Evolutionary conservation across 202 grass and related monocot genomes (phyloP), one percentile per base, ranked within the genome.

Genomic region (Bolboschoenoplectus hybrid): DNA sequence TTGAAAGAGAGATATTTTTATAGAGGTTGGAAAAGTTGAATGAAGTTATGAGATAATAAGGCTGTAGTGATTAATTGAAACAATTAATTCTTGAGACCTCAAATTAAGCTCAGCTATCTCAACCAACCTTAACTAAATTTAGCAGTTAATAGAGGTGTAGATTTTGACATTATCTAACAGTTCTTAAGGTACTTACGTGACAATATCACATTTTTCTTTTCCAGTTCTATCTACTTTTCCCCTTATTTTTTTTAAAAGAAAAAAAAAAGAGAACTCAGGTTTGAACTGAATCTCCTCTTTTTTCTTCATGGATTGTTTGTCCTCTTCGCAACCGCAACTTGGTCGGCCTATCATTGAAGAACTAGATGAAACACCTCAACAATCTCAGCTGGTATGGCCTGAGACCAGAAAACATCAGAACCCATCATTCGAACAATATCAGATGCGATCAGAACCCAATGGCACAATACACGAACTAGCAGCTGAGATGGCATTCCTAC

Each of bases 91-190:
- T 34, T 5, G 1, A 52, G 44, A 11, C 45, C 45, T 51, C 70
- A 74, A 74, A 74, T 34, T 74, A 73, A 4, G 17, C n/a, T 50
- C 43, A 26, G 17, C 70, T 74, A 19, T 50, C 45, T n/a, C 9
- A 74, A 74, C 39, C 39, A 52, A 74, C 20, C 20, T 52, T 74
- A 75, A 75, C 46, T 75, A 75, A 75, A 75, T 53, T 75, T 75
- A 75, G 47, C 47, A 36, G 20, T 53, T 36, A 16, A 36, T 47
- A 75, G 9, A 51, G 72, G 47, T 9, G 0, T 3, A 75, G 16
- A 75, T 74, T 74, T 74, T 75, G 72, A 75, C 12, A 75, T 75
- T 5, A 52, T 16, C 6, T 75, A 36, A 26, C 47, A 52, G n/a
- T 51, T 74, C 46, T 32, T 32, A 74, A 16, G 26, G 10, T 36